Evolutionary conservation across 1,139 yeast species (phyloP).

Genomic region (Lodderomyces beijingensis): DNA sequence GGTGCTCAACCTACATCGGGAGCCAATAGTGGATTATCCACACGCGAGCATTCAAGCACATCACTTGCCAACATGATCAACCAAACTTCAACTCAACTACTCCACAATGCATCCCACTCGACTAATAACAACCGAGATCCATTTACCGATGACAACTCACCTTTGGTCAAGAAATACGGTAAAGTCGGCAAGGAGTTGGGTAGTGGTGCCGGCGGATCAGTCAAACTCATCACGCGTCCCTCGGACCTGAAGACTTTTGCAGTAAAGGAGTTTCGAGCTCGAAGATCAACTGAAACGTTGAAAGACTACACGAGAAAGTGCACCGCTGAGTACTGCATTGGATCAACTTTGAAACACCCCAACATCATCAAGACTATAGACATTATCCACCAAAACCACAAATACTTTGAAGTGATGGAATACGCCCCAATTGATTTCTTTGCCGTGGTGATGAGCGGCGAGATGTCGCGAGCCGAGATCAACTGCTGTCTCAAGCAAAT

Average conservation of each 20-base stretch:
- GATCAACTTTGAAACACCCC: slow-evolving; percentile 91
- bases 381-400: slow-evolving; percentile 78
- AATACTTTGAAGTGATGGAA: slow-evolving; percentile 95
- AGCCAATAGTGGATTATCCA: slow-evolving; percentile 14
- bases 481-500: slow-evolving; percentile 89
- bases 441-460: slow-evolving; percentile 96
- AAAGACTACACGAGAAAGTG: slow-evolving; percentile 93
- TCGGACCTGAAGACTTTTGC: slow-evolving; percentile 87
- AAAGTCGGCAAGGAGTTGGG: slow-evolving; percentile 87
- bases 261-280: slow-evolving; percentile 90
- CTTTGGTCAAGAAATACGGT: slow-evolving; percentile 78
- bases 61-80: slow-evolving; percentile 42
- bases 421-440: slow-evolving; percentile 95
- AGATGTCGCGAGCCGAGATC: slow-evolving; percentile 80
- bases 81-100: slow-evolving; percentile 41
- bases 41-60: slow-evolving; percentile 37
- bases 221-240: slow-evolving; percentile 75
- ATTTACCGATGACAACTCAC: slow-evolving; percentile 53
- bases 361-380: slow-evolving; percentile 92
- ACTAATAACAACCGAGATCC: slow-evolving; percentile 31
- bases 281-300: slow-evolving; percentile 75
- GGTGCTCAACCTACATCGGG: not conserved
- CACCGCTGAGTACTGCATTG: slow-evolving; percentile 96
- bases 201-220: slow-evolving; percentile 98
- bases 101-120: slow-evolving; percentile 34